Evolutionary conservation across 2,329 filamentous ascomycete species (phyloP).

Genomic region (Aspergillus tamarii): DNA sequence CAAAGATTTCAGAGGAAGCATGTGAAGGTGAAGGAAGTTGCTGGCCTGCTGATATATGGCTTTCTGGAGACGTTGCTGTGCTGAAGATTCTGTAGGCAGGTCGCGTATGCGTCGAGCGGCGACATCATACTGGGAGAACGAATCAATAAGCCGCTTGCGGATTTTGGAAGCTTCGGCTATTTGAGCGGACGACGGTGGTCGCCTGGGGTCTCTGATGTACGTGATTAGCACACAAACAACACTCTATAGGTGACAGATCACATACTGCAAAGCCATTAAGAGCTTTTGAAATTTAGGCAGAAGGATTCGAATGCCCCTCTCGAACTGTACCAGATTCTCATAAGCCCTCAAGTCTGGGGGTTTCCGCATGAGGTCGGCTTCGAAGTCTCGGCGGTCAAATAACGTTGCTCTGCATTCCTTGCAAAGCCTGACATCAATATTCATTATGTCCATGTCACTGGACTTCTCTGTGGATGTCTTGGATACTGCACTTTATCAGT

Average conservation of each 20-base stretch:
- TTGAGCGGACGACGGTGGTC: constrained; percentile 68
- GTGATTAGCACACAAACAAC: neutral
- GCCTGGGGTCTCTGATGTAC: constrained; percentile 60
- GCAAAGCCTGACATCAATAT: constrained; percentile 87
- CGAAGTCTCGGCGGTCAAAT: constrained; percentile 77
- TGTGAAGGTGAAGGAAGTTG: constrained; percentile 82
- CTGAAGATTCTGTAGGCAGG: constrained; percentile 70
- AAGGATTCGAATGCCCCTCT: constrained; percentile 79
- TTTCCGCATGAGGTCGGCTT: constrained; percentile 67
- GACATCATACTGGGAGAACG: constrained; percentile 83
- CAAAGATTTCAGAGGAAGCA: constrained; percentile 81
- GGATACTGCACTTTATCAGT: constrained; percentile 38
- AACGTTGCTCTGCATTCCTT: constrained; percentile 78
- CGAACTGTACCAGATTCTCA: constrained; percentile 81
- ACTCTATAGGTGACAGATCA: constrained; percentile 7
- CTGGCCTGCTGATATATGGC: constrained; percentile 82
- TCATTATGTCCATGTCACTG: constrained; percentile 56
- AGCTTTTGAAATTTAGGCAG: constrained; percentile 83
- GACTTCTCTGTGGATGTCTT: constrained; percentile 48
- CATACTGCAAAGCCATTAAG: constrained; percentile 69
- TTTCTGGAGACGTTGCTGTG: constrained; percentile 76
- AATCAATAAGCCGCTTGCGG: constrained; percentile 84
- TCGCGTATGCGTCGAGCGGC: constrained; percentile 82
- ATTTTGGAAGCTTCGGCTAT: constrained; percentile 86
- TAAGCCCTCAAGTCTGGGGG: constrained; percentile 79